Evolutionary conservation across 2,329 filamentous ascomycete species (phyloP), one percentile per base, ranked within the genome.

Genomic region (Fusarium dlaminii): DNA sequence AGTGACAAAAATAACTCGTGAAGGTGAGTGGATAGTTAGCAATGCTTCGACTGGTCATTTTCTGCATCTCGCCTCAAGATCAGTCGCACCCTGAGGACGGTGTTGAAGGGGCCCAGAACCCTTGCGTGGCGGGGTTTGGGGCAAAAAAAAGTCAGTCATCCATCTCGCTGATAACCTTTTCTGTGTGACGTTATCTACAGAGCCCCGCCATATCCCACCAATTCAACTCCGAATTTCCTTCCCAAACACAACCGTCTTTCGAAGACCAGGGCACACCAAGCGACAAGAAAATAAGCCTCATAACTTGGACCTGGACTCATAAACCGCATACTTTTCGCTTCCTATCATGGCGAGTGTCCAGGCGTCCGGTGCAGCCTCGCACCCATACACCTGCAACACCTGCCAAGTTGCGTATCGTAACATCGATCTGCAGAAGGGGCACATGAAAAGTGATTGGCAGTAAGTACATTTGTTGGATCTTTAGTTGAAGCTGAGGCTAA

Each of bases 401-500:
- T 99, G 96, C 81, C 94, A 98, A 82, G 95, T 99, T 77, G 96
- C 96, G 59, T 99, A 98, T 85, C 92, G 96, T 75, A 95, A 94
- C 81, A 95, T 94, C 82, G 96, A 98, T 81, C 88, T 97, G 64
- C 96, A 99, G 85, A 92, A 96, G 82, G 92, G 90, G 42, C 96
- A 99, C 82, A 99, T 99, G 96, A 95, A 96, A 83, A 96, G 93
- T 78, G 96, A 99, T 85, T 99, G 96, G 96, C 96, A 99, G 93
- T 96, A 88, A 85, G 94, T 91, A 10, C 8, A 32, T 20, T 15
- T n/a, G 13, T 8, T 20, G 17, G 8, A 22, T 24, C 15, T 27
- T 27, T 27, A 22, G 18, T 29, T n/a, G 27, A 13, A 34, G 10
- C 24, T 54, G 27, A 46, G 45, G 29, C 68, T 75, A 48, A 78